phyloP scores from a whole-genome alignment of 2,329 filamentous ascomycete species.

The Calonectria ilicicola region DNA sequence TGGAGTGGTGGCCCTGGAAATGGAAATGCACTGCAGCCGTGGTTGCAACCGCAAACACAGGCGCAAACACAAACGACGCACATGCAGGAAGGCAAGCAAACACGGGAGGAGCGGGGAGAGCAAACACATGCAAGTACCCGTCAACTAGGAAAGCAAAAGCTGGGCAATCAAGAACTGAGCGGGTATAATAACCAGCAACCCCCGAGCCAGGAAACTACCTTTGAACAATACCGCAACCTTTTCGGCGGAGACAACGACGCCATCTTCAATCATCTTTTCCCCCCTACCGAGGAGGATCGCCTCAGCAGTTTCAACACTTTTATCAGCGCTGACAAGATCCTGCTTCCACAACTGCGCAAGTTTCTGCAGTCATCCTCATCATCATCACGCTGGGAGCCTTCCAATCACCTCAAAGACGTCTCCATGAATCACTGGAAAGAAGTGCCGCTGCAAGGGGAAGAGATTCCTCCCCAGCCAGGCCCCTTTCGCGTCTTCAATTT shows the following conservation, averaged over 20 bases:
- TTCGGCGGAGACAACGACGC: background rate
- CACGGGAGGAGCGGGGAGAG: background rate
- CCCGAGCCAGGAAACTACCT: background rate
- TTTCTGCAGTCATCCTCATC: background rate
- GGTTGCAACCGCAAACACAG: background rate
- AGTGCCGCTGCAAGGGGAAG: background rate
- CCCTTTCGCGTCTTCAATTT: conserved; percentile 24
- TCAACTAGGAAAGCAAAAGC: background rate
- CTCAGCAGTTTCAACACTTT: conserved; percentile 33
- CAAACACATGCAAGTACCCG: background rate
- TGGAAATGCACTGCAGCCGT: background rate
- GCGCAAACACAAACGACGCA: background rate
- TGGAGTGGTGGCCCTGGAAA: no score
- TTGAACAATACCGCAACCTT: no score
- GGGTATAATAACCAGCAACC: background rate
- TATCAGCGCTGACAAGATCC: conserved; percentile 18
- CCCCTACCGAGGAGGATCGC: background rate
- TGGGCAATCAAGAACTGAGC: background rate
- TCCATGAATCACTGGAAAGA: conserved; percentile 36
- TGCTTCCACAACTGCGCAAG: background rate
- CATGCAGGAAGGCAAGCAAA: background rate
- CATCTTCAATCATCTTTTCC: background rate
- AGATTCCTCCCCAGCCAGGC: background rate
- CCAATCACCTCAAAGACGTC: conserved; percentile 32
- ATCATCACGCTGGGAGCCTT: conserved; percentile 31